Evolutionary conservation across 1,284 basidiomycete species (phyloP), one percentile per base, ranked within the genome.

Genomic region (Ceratobasidium sp.): DNA sequence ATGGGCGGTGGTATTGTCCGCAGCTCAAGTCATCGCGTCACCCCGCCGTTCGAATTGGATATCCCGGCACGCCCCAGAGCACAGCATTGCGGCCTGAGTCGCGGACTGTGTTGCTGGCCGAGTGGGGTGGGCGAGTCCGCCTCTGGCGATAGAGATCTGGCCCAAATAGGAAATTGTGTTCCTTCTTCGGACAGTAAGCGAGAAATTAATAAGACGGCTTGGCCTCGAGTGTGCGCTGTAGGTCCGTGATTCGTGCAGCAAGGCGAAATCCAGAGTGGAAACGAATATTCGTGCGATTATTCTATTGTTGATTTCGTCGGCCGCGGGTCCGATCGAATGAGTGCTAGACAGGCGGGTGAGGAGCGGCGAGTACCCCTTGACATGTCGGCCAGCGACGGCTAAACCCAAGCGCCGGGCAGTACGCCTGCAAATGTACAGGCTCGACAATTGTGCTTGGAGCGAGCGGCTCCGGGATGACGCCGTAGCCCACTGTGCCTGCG

Each of bases 1-100:
- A 43, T 36, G 34, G 48, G 39, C 45, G 62, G 34, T 39, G 26
- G 52, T 57, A 69, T 69, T 69, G 64, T 55, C 64, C 39, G 39
- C 23, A 34, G 64, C 26, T 23, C 14, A 46, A 55, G 52, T 69
- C 57, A 26, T 46, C 52, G 52, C 57, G 1, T 45, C 36, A 21
- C 28, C 34, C 39, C 34, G n/a, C 36, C 43, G 43, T 69, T 57
- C 52, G 39, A 41, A 45, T 34, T 59, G 30, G 14, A 41, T 52
- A 36, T 18, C 34, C 23, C 30, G 62, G 61, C 46, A 32, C 26
- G n/a, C 21, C 32, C 48, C 46, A 52, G 32, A 65, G 62, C 46
- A 53, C 48, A 39, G 48, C n/a, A 6, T 65, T n/a, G 62, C 52
- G 34, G 41, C 48, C 62, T 36, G 21, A 16, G 5, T 53, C 14